These are phyloP conservation scores for Gryganskiella cystojenkinii DNA, from an alignment of 192 early-diverging fungal genomes.

Conservation along the genomic window DNA sequence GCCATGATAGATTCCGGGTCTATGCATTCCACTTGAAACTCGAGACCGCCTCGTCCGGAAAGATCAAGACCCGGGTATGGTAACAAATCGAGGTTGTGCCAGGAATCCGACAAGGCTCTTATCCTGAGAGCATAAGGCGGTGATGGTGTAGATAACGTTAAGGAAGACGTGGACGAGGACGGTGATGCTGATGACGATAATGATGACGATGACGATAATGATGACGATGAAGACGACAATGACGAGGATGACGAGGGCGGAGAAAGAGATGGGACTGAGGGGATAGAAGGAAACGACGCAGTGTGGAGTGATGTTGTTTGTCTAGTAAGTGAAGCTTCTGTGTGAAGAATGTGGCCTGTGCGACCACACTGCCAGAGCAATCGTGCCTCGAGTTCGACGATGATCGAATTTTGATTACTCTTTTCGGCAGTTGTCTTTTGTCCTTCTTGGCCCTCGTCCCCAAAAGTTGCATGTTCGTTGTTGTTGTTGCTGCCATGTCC, in stretches of 20 bases:
- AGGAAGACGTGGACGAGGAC: too few relatives aligned
- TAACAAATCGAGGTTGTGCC: slow-evolving; percentile 6
- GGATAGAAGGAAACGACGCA: too few relatives aligned
- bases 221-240: background rate
- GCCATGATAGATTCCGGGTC: background rate
- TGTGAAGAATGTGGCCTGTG: background rate
- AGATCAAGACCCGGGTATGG: slow-evolving; percentile 16
- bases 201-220: background rate
- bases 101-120: slow-evolving; percentile 5
- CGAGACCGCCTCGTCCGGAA: slow-evolving; percentile 27
- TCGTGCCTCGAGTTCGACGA: background rate
- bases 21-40: slow-evolving; percentile 9
- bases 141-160: too few relatives aligned
- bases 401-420: too few relatives aligned
- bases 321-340: background rate
- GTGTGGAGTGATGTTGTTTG: background rate
- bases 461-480: too few relatives aligned
- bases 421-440: too few relatives aligned
- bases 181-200: too few relatives aligned
- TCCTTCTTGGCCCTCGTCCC: too few relatives aligned
- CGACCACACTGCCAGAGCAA: background rate
- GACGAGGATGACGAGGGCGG: background rate
- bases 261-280: background rate
- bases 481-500: too few relatives aligned
- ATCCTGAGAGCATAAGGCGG: too few relatives aligned